Conservation (phyloP, 2,329 filamentous ascomycete species). For the Scedosporium dehoogii region DNA sequence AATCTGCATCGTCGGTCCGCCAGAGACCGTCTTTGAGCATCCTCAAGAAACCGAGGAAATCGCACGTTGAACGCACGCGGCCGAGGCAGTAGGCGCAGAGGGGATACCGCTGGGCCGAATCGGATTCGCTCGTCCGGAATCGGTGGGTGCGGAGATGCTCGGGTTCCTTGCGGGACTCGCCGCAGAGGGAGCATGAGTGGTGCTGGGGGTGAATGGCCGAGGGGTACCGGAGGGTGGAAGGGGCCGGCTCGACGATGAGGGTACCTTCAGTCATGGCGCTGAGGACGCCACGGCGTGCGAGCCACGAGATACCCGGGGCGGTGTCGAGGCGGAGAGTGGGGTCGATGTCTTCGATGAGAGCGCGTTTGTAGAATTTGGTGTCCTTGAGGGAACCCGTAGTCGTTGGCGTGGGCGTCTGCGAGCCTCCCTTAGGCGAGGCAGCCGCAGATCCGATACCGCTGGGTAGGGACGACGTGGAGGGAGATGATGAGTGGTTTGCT, state of each 20-base stretch:
- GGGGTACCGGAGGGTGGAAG: slow-evolving; percentile 43
- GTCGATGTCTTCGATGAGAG: slow-evolving; percentile 82
- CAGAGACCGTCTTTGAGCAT: slow-evolving; percentile 91
- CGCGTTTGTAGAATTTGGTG: slow-evolving; percentile 87
- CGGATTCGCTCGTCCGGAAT: slow-evolving; percentile 80
- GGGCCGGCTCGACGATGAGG: slow-evolving; percentile 81
- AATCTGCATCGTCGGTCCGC: slow-evolving; percentile 71
- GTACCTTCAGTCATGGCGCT: slow-evolving; percentile 75
- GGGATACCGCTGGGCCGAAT: slow-evolving; percentile 79
- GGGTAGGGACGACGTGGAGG: slow-evolving; percentile 30
- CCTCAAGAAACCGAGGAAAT: slow-evolving; percentile 83
- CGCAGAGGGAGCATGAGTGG: slow-evolving; percentile 77
- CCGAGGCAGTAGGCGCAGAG: slow-evolving; percentile 81
- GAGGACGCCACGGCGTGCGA: slow-evolving; percentile 77
- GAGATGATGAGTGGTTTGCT: slow-evolving; percentile 35
- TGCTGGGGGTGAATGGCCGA: slow-evolving; percentile 41
- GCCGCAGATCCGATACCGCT: slow-evolving; percentile 27
- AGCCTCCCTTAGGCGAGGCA: slow-evolving; percentile 12
- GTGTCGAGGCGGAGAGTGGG: slow-evolving; percentile 83
- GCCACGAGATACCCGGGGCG: slow-evolving; percentile 86
- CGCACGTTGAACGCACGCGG: slow-evolving; percentile 78
- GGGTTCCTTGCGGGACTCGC: slow-evolving; percentile 65
- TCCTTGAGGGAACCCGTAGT: slow-evolving; percentile 65
- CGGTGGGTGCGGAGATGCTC: slow-evolving; percentile 70
- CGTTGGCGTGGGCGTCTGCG: slow-evolving; percentile 16